Evolutionary conservation across 1,139 yeast genomes (phyloP).

Genomic region (Geotrichum bryndzae): DNA sequence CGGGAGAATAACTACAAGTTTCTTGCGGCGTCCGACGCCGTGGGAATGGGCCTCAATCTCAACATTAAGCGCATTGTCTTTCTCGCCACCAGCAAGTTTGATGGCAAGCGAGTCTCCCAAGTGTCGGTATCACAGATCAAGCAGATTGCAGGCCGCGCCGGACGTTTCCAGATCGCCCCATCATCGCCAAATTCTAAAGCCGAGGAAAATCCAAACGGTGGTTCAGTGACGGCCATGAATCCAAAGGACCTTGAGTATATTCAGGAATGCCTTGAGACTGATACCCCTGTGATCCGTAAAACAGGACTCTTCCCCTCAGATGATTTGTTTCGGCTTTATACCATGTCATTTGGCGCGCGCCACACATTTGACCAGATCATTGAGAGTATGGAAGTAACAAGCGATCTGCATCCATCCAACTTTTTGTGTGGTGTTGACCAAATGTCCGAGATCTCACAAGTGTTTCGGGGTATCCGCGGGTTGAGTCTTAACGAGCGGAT

Average conservation of each 20-base stretch:
- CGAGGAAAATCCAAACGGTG: slow-evolving; percentile 19
- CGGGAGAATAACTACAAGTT: slow-evolving; percentile 62
- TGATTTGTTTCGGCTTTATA: slow-evolving; percentile 24
- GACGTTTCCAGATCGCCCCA: slow-evolving; percentile 49
- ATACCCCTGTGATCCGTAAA: slow-evolving; percentile 27
- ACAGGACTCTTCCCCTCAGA: slow-evolving; percentile 33
- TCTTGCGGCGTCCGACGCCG: slow-evolving; percentile 91
- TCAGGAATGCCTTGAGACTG: slow-evolving; percentile 26
- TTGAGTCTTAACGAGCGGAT: slow-evolving; percentile 33
- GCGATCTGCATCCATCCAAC: slow-evolving; percentile 21
- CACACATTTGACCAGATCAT: slow-evolving; percentile 25
- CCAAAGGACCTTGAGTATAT: slow-evolving; percentile 30
- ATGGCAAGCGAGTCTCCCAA: slow-evolving; percentile 48
- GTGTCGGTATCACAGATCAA: slow-evolving; percentile 55
- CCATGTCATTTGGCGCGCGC: slow-evolving; percentile 22
- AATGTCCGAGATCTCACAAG: slow-evolving; percentile 26
- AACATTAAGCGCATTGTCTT: slow-evolving; percentile 77
- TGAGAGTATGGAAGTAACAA: slow-evolving; percentile 20
- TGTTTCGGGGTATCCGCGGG: slow-evolving; percentile 27
- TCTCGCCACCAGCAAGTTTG: slow-evolving; percentile 59
- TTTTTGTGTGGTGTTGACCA: slow-evolving; percentile 25
- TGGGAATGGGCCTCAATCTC: slow-evolving; percentile 94
- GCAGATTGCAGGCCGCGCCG: slow-evolving; percentile 97
- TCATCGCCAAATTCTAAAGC: slow-evolving; percentile 14
- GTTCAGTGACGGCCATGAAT: slow-evolving; percentile 31